Base-by-base conservation (phyloP, 2,329 filamentous ascomycete genomes). In the Diaporthe ilicicola region DNA sequence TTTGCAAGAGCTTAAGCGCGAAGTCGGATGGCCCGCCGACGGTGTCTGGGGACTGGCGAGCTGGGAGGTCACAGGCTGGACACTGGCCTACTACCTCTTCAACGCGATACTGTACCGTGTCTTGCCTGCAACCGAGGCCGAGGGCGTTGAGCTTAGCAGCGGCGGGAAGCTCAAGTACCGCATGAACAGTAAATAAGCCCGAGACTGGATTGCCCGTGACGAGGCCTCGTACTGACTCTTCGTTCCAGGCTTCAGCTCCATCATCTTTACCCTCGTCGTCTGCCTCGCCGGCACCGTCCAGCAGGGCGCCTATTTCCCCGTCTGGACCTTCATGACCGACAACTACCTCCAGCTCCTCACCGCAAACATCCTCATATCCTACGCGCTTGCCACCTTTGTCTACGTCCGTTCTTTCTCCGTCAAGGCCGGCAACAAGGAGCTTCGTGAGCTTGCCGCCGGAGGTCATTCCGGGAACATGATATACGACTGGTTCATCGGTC, bases 401-500 rank as follows among this genome's bases (percentile, higher is more conserved):
- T 98, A 98, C 78, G 81, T 93, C 69, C 88, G 88, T 76, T 97
- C 93, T 79, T 98, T 98, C 84, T 87, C 87, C 67, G 93, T 97
- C 74, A 92, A 93, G 79, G 82, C 90, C n/a, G 90, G 89, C 53
- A 94, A 97, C 79, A 84, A 87, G 15, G 87, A 92, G 59, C 84
- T 88, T 73, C 93, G 95, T 50, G 91, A 96, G 79, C 87, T 98
- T 9, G 95, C 95, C 0, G 89, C 90, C 1, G 94, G 95, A 53
- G 95, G 94, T 19, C 89, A 93, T 78, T 91, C 90, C 1, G 95
- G 94, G 70, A 98, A 97, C 81, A 84, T 94, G 74, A 82, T 98
- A 46, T 98, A 98, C 81, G 95, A 98, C 82, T 98, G 94, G 90
- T 98, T 94, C 83, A 98, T 98, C 74, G 95, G 95, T 24, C 93